Base-by-base conservation (phyloP, 768 basidiomycete species). In the Cystobasidium onofrii region DNA sequence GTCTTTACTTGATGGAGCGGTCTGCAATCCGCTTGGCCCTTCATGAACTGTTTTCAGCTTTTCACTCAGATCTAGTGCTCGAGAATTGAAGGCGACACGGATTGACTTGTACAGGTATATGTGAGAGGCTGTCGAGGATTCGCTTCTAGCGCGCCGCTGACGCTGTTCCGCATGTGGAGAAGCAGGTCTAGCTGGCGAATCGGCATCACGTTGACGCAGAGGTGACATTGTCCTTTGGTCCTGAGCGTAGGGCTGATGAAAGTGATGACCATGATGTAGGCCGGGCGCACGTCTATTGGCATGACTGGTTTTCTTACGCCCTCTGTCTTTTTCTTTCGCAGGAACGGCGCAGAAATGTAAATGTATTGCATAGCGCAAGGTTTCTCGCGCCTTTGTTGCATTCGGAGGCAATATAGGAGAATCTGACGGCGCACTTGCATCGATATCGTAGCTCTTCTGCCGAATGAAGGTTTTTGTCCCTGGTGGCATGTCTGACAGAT, bases 271-370 rank as follows among this genome's bases (percentile, higher is more conserved):
- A n/a, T 50, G 46, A n/a, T 50, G 46, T 50, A 46, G 33, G 4
- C 64, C 34, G 50, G 33, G 64, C 34, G 27, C 64, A 43, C 34
- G 64, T 23, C 33, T 12, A 60, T 12, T 34, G 13, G 57, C 57
- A 20, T 50, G 46, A 43, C 41, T 52, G 43, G 12, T n/a, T 41
- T 72, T 74, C 57, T 64, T 52, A 10, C 55, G 72, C 39, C 54
- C 66, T 15, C 62, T 18, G 20, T 71, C 43, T 15, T 44, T 29
- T 66, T 64, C 27, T 7, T 61, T 20, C 23, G 61, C 15, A 0
- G 80, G 75, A 25, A 79, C 78, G 20, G 77, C 77, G 72, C 80
- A 81, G 71, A 81, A 80, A 15, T 80, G 78, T 15, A 81, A 57
- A 27, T 78, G 75, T 2, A 79, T 78, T 29, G 81, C 80, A 50